Conservation (phyloP, 1,139 yeast species). For the Suhomyces chickasaworum region DNA sequence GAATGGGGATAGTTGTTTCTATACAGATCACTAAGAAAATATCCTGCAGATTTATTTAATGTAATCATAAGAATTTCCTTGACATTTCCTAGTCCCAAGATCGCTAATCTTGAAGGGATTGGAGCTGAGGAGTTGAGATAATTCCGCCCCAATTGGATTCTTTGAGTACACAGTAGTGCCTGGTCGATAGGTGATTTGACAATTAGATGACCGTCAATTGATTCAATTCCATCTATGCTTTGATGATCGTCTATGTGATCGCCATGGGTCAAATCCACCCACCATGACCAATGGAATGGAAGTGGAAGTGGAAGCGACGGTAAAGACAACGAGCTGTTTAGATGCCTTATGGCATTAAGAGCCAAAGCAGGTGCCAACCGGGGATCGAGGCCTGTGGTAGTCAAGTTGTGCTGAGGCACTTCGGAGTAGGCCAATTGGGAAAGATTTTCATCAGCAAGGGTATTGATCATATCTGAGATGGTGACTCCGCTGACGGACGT, state of each 20-base stretch:
- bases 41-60: background rate
- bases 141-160: conserved; percentile 14
- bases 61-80: conserved; percentile 12
- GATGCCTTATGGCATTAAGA: conserved; percentile 11
- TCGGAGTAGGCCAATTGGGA: background rate
- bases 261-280: conserved; percentile 14
- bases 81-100: conserved; percentile 18
- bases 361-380: conserved; percentile 22
- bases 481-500: background rate
- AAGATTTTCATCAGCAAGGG: background rate
- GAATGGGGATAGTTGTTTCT: background rate
- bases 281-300: conserved; percentile 23
- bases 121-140: conserved; percentile 19
- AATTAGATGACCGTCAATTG: background rate
- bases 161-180: background rate
- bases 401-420: background rate
- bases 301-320: conserved; percentile 3
- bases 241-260: background rate
- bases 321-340: background rate
- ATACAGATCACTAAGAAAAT: background rate
- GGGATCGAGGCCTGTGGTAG: conserved; percentile 18
- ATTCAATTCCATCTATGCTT: background rate
- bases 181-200: background rate
- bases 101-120: conserved; percentile 19
- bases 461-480: background rate